Evolutionary conservation across 768 basidiomycete species (phyloP).

Genomic region (Tylopilus sp.): DNA sequence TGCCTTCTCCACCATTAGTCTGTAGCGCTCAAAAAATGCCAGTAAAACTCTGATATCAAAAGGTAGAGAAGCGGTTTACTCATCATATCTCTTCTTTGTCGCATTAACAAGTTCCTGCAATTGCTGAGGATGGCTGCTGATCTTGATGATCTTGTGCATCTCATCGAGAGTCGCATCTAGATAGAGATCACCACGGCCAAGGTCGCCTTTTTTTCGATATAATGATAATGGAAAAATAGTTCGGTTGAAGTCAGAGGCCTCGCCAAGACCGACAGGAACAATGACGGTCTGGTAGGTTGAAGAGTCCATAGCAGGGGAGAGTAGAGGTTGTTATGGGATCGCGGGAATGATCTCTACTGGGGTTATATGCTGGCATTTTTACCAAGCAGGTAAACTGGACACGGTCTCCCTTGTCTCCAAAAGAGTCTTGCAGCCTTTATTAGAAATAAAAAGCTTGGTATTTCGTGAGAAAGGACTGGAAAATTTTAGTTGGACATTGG

Average conservation of each 20-base stretch:
- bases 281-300: not conserved
- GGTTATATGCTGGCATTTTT: not conserved
- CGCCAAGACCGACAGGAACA: constrained; percentile 6
- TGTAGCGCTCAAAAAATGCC: not conserved
- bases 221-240: constrained; percentile 6
- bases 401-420: not conserved
- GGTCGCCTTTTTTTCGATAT: not conserved
- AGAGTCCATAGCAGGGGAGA: not conserved
- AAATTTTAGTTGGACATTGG: not conserved
- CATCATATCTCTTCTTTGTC: not conserved
- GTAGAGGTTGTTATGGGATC: not conserved
- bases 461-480: not conserved
- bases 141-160: not conserved
- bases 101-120: not conserved
- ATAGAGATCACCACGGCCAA: not conserved
- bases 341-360: not conserved
- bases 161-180: constrained; percentile 8
- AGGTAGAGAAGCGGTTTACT: not conserved
- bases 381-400: not conserved
- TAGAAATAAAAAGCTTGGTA: not conserved
- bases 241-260: not conserved
- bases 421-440: not conserved
- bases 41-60: not conserved
- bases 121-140: not conserved
- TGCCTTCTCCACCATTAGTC: not conserved